Percentiles rank a stretch among this genome's conserved stretches.
Evolutionary conservation across 176 grass and related monocot genomes (phyloP).

Genomic region (Hordeum vulgare): DNA sequence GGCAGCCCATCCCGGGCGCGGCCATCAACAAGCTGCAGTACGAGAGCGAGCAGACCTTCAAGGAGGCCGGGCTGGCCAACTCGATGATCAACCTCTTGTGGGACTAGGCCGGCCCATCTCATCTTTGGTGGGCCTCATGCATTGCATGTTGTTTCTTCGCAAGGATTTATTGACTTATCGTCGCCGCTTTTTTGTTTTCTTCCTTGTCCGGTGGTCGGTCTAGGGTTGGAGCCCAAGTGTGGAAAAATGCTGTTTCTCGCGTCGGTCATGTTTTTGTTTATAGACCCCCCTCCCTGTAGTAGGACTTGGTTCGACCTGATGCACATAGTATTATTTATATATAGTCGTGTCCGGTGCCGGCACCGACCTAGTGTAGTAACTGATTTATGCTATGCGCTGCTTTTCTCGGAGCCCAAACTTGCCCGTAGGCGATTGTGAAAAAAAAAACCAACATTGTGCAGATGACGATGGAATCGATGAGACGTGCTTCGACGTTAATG

Average conservation of each 20-base stretch:
- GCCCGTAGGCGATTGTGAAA: too few species aligned
- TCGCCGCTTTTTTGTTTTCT: not conserved
- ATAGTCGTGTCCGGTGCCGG: not conserved
- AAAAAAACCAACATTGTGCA: too few species aligned
- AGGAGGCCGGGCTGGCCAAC: conserved; percentile 65
- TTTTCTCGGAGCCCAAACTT: too few species aligned
- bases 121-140: not conserved
- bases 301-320: conserved; percentile 26
- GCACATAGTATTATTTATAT: conserved; percentile 19
- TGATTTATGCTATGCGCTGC: too few species aligned
- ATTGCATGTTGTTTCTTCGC: not conserved
- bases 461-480: too few species aligned
- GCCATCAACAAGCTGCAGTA: conserved; percentile 58
- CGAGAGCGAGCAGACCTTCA: conserved; percentile 51
- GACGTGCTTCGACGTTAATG: too few species aligned
- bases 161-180: not conserved
- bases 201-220: not conserved
- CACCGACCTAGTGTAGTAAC: not conserved
- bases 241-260: conserved; percentile 8
- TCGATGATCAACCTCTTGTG: conserved; percentile 79
- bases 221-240: not conserved
- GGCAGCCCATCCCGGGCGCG: conserved; percentile 51
- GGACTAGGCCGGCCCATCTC: too few species aligned
- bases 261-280: conserved; percentile 18
- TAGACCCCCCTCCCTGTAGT: not conserved